Base-by-base conservation (phyloP, 805 yeast species). In the Saccharomyces paradoxus region DNA sequence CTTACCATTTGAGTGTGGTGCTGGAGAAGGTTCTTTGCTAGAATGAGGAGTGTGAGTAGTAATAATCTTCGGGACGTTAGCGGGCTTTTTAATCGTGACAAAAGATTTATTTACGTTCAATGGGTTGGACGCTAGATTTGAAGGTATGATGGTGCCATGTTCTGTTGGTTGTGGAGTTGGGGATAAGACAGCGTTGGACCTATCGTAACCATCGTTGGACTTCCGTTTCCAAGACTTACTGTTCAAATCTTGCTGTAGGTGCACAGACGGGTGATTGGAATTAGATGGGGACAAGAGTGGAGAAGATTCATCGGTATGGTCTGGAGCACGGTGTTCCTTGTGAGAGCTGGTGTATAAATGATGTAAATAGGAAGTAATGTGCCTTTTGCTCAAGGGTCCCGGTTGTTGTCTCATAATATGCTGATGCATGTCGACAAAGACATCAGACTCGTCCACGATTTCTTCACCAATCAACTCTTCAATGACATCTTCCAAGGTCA, bases 381-480 rank as follows among this genome's bases (percentile, higher is more conserved):
- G 85, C 62, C 87, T 73, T 65, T 83, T 85, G 13, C 86, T 76
- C 55, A 86, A 74, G 1, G 92, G 92, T 10, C 91, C 91, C 1
- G 92, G 92, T 56, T 80, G 81, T 44, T 77, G 76, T 66, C 92
- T 76, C 71, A 88, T 87, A 65, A 91, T 89, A 56, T 89, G 89
- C 59, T 87, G 87, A 70, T 89, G 89, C 58, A 91, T 87, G 71
- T 92, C 97, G 55, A 91, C 81, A 65, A 87, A 90, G 21, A 94
- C 97, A 68, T 92, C 99, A 26, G 90, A 83, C 72, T 92, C 99
- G 67, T 92, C 99, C 46, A 92, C 92, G 65, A 92, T 92, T 69
- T 92, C 99, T 71, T 92, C 98, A 51, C 99, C 99, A 69, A 92
- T 92, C 59, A 92, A 78, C 72, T 92, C 99, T 71, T 92, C 99